Percentiles rank a stretch among this genome's conserved stretches.
phyloP scores from a whole-genome alignment of 2,329 filamentous ascomycete genomes.

The Nemania sp. region DNA sequence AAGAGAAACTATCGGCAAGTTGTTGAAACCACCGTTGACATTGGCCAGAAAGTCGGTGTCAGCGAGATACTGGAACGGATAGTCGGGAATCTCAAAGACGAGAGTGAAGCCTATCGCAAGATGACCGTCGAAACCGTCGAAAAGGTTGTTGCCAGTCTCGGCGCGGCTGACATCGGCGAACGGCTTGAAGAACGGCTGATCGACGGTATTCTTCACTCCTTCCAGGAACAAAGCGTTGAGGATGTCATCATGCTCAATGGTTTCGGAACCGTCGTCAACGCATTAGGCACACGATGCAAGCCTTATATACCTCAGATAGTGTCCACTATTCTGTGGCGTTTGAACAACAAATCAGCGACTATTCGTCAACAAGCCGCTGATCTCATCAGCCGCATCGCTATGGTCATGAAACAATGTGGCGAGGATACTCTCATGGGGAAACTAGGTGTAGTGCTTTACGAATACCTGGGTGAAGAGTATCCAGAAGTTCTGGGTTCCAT shows the following conservation, averaged over 20 bases:
- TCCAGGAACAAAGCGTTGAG: conserved; percentile 97
- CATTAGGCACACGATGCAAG: conserved; percentile 90
- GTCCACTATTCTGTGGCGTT: conserved; percentile 90
- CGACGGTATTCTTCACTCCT: conserved; percentile 91
- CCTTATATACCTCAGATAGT: conserved; percentile 96
- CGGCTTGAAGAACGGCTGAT: conserved; percentile 91
- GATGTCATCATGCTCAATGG: conserved; percentile 96
- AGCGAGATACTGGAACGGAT: conserved; percentile 93
- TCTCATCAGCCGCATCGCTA: conserved; percentile 92
- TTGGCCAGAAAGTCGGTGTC: conserved; percentile 96
- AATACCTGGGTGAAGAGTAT: conserved; percentile 98
- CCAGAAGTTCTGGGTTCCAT: conserved; percentile 97
- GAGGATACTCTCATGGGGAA: conserved; percentile 96
- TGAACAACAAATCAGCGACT: conserved; percentile 97
- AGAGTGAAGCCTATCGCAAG: conserved; percentile 96
- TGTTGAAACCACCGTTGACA: conserved; percentile 95
- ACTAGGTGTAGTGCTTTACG: conserved; percentile 90
- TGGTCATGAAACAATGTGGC: conserved; percentile 98
- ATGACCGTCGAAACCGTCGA: conserved; percentile 99
- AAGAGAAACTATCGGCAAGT: conserved; percentile 98
- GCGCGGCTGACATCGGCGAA: conserved; percentile 91
- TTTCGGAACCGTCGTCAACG: conserved; percentile 96
- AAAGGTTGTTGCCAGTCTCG: conserved; percentile 90
- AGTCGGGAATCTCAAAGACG: conserved; percentile 94
- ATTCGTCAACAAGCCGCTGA: conserved; percentile 97